Base-by-base conservation (phyloP, 768 basidiomycete species). In the Agaricus sinodeliciosus region DNA sequence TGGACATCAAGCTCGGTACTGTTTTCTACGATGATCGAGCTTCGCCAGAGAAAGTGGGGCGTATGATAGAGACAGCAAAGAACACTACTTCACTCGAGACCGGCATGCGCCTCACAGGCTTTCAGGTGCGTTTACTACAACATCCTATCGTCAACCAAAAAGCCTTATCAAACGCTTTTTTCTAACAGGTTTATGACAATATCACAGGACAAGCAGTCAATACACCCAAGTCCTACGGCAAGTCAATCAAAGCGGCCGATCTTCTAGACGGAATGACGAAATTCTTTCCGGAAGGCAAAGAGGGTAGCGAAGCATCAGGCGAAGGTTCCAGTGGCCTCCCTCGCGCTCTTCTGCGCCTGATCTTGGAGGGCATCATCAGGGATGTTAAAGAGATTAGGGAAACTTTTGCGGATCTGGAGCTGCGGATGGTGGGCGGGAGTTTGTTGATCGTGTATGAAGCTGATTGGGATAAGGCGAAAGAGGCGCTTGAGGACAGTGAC, bases 1-100 rank as follows among this genome's bases (percentile, higher is more conserved):
- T 97, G 26, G 95, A 99, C 65, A 76, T 93, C 64, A 99, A 98
- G 67, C 85, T 98, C 13, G 96, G 96, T 1, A 94, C 87, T 0
- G 73, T 87, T 1, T 76, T 98, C n/a, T 90, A 89, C 57, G 92
- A 90, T 47, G 79, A 84, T 18, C 62, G 64, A 9, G 77, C 87
- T 4, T 65, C 77, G 0, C 74, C 78, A 2, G 90, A 88, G 53
- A 99, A 99, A 70, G 75, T 79, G 55, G 76, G 69, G 37, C 81
- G 89, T 22, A 94, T 94, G 94, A 71, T 78, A 51, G 75, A 80
- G 60, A 73, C 76, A 1, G 92, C 92, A 0, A 72, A 69, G 26
- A 68, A 76, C 9, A 85, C 90, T 0, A 97, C 95, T 1, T 86
- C 81, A 9, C 63, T 75, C 2, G 78, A 83, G 65, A 87, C 84